A percentile compares a stretch with the other conserved stretches of the same genome.
phyloP scores from a whole-genome alignment of 2,329 filamentous ascomycete species.

The Fusarium sulawesiense region DNA sequence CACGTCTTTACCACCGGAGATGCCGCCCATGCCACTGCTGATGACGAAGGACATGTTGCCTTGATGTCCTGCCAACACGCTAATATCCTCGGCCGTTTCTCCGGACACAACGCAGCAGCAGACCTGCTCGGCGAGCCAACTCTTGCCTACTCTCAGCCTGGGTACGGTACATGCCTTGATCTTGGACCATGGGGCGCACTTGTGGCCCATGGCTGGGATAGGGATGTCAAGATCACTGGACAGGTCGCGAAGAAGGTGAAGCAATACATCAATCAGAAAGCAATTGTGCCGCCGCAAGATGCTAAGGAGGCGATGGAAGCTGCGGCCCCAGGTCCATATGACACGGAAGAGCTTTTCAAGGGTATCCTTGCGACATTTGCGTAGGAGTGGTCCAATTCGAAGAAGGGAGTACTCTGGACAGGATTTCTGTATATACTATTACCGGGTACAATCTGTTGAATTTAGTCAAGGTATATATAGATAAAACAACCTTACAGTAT shows the following conservation, averaged over 20 bases:
- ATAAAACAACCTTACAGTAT: too few species aligned
- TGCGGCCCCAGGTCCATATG: not conserved
- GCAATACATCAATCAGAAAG: constrained; percentile 47
- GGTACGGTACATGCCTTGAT: constrained; percentile 52
- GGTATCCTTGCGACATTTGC: not conserved
- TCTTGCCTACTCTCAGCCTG: constrained; percentile 47
- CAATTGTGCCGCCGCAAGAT: constrained; percentile 6
- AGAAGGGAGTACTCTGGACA: too few species aligned
- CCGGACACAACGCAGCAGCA: constrained; percentile 51
- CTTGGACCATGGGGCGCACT: constrained; percentile 50
- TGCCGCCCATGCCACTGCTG: constrained; percentile 44
- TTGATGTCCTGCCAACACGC: constrained; percentile 57
- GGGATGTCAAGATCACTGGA: constrained; percentile 45
- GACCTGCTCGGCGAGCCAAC: constrained; percentile 46
- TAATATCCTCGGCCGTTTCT: constrained; percentile 49
- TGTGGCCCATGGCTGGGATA: constrained; percentile 48
- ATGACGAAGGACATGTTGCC: constrained; percentile 44
- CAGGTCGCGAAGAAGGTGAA: constrained; percentile 50
- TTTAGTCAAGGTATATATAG: too few species aligned
- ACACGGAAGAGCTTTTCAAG: not conserved
- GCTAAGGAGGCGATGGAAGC: not conserved
- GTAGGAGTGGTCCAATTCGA: too few species aligned
- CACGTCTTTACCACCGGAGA: constrained; percentile 48
- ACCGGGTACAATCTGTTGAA: too few species aligned
- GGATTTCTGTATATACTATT: too few species aligned